Conservation (phyloP, 2,329 filamentous ascomycete genomes). For the Fusarium liriodendri region DNA sequence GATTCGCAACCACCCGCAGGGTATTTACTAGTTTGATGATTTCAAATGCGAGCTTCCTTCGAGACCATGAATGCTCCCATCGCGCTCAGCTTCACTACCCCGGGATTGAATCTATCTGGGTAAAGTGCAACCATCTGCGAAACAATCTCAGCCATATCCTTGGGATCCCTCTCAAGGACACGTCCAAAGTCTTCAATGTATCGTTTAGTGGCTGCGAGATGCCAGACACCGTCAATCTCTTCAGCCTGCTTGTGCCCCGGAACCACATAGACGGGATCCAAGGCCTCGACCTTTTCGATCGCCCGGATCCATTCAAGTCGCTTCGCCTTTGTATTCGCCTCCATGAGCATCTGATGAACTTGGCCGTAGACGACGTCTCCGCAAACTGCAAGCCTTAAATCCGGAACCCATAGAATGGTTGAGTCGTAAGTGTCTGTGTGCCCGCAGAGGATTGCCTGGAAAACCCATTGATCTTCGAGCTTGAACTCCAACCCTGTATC, state of each 20-base stretch:
- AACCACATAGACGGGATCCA: neutral
- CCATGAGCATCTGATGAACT: slow-evolving; percentile 3
- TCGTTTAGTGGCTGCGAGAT: neutral
- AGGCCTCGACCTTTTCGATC: slow-evolving; percentile 4
- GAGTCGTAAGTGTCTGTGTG: slow-evolving; percentile 12
- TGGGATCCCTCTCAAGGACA: slow-evolving; percentile 8
- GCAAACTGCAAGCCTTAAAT: neutral
- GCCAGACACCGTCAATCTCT: neutral
- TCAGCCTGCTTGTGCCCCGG: slow-evolving; percentile 1
- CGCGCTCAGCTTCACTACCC: neutral
- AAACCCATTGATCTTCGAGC: neutral
- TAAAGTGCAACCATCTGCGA: neutral
- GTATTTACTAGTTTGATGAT: no score
- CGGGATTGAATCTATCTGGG: neutral
- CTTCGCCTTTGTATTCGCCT: neutral
- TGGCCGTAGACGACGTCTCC: slow-evolving; percentile 10
- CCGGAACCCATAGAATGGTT: slow-evolving; percentile 3
- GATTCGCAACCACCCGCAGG: no score
- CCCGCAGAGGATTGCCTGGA: neutral
- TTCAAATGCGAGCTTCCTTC: neutral
- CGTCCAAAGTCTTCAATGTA: slow-evolving; percentile 2
- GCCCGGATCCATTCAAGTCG: slow-evolving; percentile 8
- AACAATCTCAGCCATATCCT: neutral
- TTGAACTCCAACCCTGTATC: neutral
- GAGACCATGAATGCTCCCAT: neutral